Evolutionary conservation across 495 filamentous ascomycete species (phyloP), one percentile per base, ranked within the genome.

Genomic region (Annulohypoxylon bovei): DNA sequence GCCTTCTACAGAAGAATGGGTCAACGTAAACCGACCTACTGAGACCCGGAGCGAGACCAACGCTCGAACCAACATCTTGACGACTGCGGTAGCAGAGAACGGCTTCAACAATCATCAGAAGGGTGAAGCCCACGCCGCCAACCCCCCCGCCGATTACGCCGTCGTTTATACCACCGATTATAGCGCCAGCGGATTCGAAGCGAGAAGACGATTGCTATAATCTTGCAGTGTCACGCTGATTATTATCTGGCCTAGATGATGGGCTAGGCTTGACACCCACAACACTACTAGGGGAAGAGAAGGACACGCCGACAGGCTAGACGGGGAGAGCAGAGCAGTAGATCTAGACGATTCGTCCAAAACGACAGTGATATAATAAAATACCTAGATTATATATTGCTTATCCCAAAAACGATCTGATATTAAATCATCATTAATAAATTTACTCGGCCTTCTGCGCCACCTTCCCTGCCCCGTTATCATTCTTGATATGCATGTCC

Each of bases 401-500:
- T 62, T 49, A 2, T 16, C 39, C 23, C 27, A 47, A 56, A 16
- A 61, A 62, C 23, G 30, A 64, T 67, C 2, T 50, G 28, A 25
- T 60, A 70, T 62, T 61, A 62, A 40, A 50, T 53, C 11, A 35
- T 44, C 12, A 28, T 49, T 54, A 59, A 37, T 62, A 52, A 37
- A 64, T 63, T 37, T 40, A 67, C 8, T 59, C 59, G 0, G 64
- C 60, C 40, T 32, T 49, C 28, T 59, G 49, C 44, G 47, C 58
- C 39, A 33, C 7, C 20, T 56, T 47, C 40, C 65, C 50, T 16
- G 57, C 27, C 56, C 39, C 23, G n/a, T 32, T 68, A 27, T 67
- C 55, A 12, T 55, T 62, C 46, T 61, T 42, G 18, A 75, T 47
- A 3, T 68, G 47, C 70, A 74, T 67, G 1, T 42, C 57, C 40